These are phyloP conservation scores for Rhodomyrtus psidioides DNA, from an alignment of 441 rosid species.

Conservation along the genomic window DNA sequence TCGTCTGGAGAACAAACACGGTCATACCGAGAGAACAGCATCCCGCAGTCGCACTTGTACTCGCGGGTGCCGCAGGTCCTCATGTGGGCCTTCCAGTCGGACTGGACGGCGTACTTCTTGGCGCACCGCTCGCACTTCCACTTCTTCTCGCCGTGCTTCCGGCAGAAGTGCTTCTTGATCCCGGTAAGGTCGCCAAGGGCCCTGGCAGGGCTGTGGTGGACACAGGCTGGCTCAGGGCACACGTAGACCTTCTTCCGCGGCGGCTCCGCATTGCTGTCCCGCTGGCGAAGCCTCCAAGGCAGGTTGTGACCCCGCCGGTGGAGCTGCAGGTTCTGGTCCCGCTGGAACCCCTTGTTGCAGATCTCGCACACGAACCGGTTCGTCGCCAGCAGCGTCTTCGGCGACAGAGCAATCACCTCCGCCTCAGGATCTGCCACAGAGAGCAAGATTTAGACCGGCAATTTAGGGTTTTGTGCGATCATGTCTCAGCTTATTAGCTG, in stretches of 20 bases:
- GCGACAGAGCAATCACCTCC: slow-evolving; percentile 57
- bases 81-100: slow-evolving; percentile 83
- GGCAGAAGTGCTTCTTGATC: slow-evolving; percentile 61
- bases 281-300: slow-evolving; percentile 68
- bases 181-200: slow-evolving; percentile 81
- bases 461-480: not conserved
- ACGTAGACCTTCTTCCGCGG: slow-evolving; percentile 53
- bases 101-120: slow-evolving; percentile 68
- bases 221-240: slow-evolving; percentile 60
- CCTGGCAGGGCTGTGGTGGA: slow-evolving; percentile 54
- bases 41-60: slow-evolving; percentile 70
- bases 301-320: slow-evolving; percentile 82
- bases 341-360: slow-evolving; percentile 70
- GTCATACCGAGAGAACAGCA: slow-evolving; percentile 54
- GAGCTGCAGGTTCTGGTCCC: slow-evolving; percentile 74
- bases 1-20: not conserved
- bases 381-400: slow-evolving; percentile 48
- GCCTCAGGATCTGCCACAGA: slow-evolving; percentile 60
- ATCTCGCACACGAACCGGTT: slow-evolving; percentile 71
- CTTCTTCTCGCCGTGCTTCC: slow-evolving; percentile 75
- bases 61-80: slow-evolving; percentile 66
- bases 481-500: not conserved
- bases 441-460: not conserved
- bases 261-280: slow-evolving; percentile 30
- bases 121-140: slow-evolving; percentile 76